Base-by-base conservation (phyloP, 306 rosid species). In the Vigna trinervia region DNA sequence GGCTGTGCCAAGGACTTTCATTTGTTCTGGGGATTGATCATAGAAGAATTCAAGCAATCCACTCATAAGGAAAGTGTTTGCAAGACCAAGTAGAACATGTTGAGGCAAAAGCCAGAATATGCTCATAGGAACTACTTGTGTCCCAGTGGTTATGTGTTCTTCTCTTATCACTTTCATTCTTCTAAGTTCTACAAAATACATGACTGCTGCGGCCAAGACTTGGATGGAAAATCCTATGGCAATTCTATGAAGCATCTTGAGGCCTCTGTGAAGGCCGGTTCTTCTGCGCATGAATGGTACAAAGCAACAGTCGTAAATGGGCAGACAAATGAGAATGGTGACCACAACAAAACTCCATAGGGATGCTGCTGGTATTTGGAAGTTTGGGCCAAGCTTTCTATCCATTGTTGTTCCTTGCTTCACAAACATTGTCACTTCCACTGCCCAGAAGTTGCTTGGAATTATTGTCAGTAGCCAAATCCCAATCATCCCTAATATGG, bases 31-130 rank as follows among this genome's bases (percentile, higher is more conserved):
- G 26, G 95, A 92, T 48, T 92, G 93, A 77, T 92, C 97, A 53
- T 89, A 92, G 83, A 92, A 92, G 80, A 92, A 92, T 63, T 92
- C 97, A 3, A 88, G 81, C 84, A 89, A 59, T 2, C 97, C 97
- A 38, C 86, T 81, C 8, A 86, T 86, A 10, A 86, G 86, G 71
- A 92, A 89, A 22, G 91, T 84, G 22, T 92, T 89, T 2, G 91
- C 88, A 6, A 92, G 11, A 6, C 97, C 97, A 1, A 92, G 75
- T 1, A 92, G 43, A 10, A 87, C 22, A 82, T 90, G 83, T 50
- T 90, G 97, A 32, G 97, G 97, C 60, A 92, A 39, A 5, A 90
- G 60, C 97, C 96, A 92, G 56, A 87, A 87, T 69, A 92, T 92
- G 85, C 79, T 84, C 96, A 90, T 90, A 22, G 97, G 97, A 47